Base-by-base conservation (phyloP, 345 rosid genomes). In the Eucalyptus curtisii region DNA sequence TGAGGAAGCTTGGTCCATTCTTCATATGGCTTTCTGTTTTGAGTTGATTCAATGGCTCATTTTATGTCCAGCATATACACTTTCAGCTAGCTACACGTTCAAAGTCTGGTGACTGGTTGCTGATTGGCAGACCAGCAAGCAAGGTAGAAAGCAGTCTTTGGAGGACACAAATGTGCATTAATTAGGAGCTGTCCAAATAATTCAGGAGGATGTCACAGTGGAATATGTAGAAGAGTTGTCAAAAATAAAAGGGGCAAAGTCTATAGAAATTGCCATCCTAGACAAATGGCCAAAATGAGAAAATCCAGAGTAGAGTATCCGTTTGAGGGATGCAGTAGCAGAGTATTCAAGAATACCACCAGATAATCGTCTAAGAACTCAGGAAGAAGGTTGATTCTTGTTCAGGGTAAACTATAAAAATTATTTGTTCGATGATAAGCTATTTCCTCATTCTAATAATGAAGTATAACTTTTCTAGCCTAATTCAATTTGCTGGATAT, bases 201-300 rank as follows among this genome's bases (percentile, higher is more conserved):
- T 85, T 84, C 93, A 91, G 79, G 94, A 95, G 89, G 95, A 93
- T 88, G 94, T 68, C 68, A 96, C 92, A 89, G 88, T 92, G 33
- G 94, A 91, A 90, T 91, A 96, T 90, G 98, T 94, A 31, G 95
- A 95, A 90, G 99, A 93, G 89, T 86, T 95, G 87, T 96, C 97
- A 44, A 96, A 93, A 92, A 93, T 95, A 88, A 95, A 91, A 93
- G 93, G 94, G 96, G 95, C 59, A 48, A 98, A 94, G 87, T 68
- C 92, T 52, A 92, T 86, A 87, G 90, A 90, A 66, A 90, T 88
- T 31, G 80, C 71, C 90, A 89, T 90, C 88, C 91, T 93, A 13
- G 79, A 84, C 86, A 90, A 55, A 16, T 49, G 87, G 86, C 90
- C 89, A 88, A 94, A 86, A 86, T 91, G 88, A 53, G 91, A 92